phyloP scores from a whole-genome alignment of 192 early-diverging fungal species.

The Coemansia sp. region DNA sequence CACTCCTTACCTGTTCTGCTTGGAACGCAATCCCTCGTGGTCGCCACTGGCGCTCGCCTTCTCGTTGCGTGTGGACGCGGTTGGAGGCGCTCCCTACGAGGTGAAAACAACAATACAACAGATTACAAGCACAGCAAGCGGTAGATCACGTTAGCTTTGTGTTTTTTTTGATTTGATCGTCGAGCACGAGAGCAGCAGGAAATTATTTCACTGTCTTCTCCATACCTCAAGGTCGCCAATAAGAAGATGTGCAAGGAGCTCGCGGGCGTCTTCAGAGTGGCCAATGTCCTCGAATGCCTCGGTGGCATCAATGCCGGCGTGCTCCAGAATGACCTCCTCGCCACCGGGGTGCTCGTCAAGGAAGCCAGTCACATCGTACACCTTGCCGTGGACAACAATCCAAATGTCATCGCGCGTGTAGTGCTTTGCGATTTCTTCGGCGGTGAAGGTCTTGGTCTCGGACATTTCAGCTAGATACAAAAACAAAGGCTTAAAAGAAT shows the following conservation, averaged over 20 bases:
- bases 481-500: conserved; percentile 1
- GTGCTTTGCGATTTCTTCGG: conserved; percentile 72
- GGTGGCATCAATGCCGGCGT: conserved; percentile 86
- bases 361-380: conserved; percentile 78
- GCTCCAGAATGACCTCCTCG: conserved; percentile 93
- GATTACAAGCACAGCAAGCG: not conserved
- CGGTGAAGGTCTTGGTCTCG: conserved; percentile 57
- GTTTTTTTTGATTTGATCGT: not conserved
- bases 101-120: not conserved
- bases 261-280: conserved; percentile 92
- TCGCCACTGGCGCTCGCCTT: conserved; percentile 13
- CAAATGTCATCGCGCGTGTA: conserved; percentile 73
- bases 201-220: not conserved
- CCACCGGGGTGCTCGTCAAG: conserved; percentile 96
- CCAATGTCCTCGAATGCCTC: conserved; percentile 97
- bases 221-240: conserved; percentile 69
- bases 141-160: not conserved
- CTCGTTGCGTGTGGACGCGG: conserved; percentile 5
- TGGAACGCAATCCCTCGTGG: conserved; percentile 19
- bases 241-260: conserved; percentile 71
- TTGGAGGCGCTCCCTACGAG: conserved; percentile 33
- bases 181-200: not conserved
- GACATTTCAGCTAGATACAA: conserved; percentile 50
- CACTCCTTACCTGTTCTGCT: conserved; percentile 48
- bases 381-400: conserved; percentile 75